A percentile compares a stretch with the other conserved stretches of the same genome.
Evolutionary conservation across 805 yeast genomes (phyloP).

Genomic region (Starmerella kuoi): DNA sequence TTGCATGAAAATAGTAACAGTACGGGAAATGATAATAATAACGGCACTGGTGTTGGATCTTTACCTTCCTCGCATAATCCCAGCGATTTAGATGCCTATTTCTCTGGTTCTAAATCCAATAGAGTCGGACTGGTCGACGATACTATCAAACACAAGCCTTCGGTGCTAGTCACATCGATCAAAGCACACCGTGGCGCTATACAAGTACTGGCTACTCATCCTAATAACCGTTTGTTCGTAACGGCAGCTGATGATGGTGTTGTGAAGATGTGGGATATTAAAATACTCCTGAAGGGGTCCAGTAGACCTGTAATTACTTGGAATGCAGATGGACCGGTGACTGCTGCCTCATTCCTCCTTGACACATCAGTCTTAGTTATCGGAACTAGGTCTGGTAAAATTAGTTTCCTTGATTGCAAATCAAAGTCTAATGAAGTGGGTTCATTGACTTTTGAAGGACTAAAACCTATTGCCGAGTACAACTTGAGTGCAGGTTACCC

Average conservation of each 20-base stretch:
- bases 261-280: slow-evolving; percentile 67
- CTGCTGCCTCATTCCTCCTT: slow-evolving; percentile 39
- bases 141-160: background rate
- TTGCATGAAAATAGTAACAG: no score
- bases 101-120: background rate
- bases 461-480: slow-evolving; percentile 2
- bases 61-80: background rate
- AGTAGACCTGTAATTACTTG: slow-evolving; percentile 16
- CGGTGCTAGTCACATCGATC: slow-evolving; percentile 44
- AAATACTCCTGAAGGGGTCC: slow-evolving; percentile 50
- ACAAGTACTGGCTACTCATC: slow-evolving; percentile 46
- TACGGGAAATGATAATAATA: no score
- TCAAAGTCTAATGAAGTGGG: slow-evolving; percentile 18
- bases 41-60: background rate
- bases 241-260: slow-evolving; percentile 69
- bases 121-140: background rate
- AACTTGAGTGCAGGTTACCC: slow-evolving; percentile 32
- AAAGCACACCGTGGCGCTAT: slow-evolving; percentile 51
- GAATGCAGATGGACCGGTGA: slow-evolving; percentile 37
- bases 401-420: slow-evolving; percentile 28
- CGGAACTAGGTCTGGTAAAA: slow-evolving; percentile 37
- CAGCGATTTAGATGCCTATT: background rate
- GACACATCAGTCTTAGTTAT: slow-evolving; percentile 50
- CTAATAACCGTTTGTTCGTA: slow-evolving; percentile 52
- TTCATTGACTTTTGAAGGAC: slow-evolving; percentile 5